phyloP scores from a whole-genome alignment of 768 basidiomycete species.

The Suillus placidus region DNA sequence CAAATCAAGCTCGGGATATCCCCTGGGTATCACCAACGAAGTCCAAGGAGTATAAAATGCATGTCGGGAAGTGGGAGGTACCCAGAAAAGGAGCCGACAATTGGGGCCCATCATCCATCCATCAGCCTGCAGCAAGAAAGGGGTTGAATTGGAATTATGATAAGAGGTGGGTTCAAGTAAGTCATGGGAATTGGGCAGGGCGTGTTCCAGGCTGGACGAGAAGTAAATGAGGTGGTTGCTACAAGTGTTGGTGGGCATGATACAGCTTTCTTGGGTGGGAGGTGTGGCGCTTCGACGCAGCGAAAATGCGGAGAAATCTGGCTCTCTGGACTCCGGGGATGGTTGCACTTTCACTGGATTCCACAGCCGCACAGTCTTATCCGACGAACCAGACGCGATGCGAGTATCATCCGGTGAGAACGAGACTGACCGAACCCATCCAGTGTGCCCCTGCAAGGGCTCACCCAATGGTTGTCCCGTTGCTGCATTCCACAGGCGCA shows the following conservation, averaged over 20 bases:
- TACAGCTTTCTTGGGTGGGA: too few species aligned
- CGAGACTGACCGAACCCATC: conserved; percentile 13
- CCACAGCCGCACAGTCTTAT: background rate
- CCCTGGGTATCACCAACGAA: background rate
- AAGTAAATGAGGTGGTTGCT: background rate
- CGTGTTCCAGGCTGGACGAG: background rate
- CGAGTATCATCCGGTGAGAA: conserved; percentile 15
- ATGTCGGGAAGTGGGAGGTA: background rate
- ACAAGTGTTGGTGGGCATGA: background rate
- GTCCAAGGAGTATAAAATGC: too few species aligned
- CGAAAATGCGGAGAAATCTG: too few species aligned
- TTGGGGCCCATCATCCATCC: background rate
- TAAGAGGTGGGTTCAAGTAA: background rate
- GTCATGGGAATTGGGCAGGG: background rate
- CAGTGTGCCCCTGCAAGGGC: conserved; percentile 16
- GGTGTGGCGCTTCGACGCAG: background rate
- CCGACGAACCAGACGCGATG: background rate
- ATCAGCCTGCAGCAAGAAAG: background rate
- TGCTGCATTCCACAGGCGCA: background rate
- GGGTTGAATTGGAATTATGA: background rate
- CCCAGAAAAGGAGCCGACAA: background rate
- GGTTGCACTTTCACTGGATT: too few species aligned
- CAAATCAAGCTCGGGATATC: background rate
- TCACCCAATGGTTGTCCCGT: background rate
- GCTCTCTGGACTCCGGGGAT: too few species aligned